Base-by-base conservation (phyloP, 495 filamentous ascomycete species). In the Penicillium mononematosum region DNA sequence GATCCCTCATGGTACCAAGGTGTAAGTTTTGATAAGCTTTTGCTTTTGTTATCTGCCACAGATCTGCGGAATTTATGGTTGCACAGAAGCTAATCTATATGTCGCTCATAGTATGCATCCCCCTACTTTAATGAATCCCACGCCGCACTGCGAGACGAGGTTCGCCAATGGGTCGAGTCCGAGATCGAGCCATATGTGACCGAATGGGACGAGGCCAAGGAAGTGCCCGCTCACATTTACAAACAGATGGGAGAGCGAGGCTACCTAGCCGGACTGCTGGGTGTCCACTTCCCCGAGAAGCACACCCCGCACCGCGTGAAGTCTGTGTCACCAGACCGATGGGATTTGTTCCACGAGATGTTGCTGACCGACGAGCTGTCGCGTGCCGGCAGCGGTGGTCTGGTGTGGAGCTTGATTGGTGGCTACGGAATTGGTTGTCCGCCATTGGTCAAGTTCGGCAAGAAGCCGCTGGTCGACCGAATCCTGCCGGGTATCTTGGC, bases 341-440 rank as follows among this genome's bases (percentile, higher is more conserved):
- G 94, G 94, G 94, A 98, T 75, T 81, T 95, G 20, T 98, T 97
- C 83, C 94, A 98, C 75, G 94, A 98, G 77, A 83, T 97, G 81
- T 75, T 97, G 27, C 64, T 98, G 45, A 97, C 92, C 3, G 94
- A 98, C 66, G 94, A 98, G 79, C 75, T 98, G 12, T 94, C 88
- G 41, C 90, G 94, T 45, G 78, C 83, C 48, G 94, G 86, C 25
- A 93, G 89, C 53, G 94, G 94, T 67, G 94, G 94, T 53, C 87
- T 98, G 48, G 92, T 98, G n/a, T 98, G 94, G 94, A 96, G 96
- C 73, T 75, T 98, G 64, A 85, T 98, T 50, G 94, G 94, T 61
- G 94, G 92, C 19, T 98, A 88, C 66, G 92, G 90, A 39, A 98
- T 98, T 65, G 94, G 94, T 50, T 85, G 90, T 58, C 94, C 94